A percentile compares a stretch with the other conserved stretches of the same genome.
Conservation (phyloP, 164 flowering plant species). For the Stephania yunnanensis region DNA sequence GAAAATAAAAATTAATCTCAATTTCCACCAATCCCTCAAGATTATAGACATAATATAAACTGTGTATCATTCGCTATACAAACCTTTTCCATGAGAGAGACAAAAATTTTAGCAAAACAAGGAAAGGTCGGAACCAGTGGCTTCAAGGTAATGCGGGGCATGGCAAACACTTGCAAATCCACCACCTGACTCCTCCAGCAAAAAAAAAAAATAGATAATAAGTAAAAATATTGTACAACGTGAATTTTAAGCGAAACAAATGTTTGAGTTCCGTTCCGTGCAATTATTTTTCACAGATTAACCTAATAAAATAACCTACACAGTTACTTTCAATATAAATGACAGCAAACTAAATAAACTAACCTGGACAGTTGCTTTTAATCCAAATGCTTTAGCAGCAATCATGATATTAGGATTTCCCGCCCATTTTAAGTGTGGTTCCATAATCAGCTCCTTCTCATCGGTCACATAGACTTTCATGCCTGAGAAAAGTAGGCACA, state of each 20-base stretch:
- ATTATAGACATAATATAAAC: background rate
- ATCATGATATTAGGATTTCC: conserved; percentile 82
- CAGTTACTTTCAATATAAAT: conserved; percentile 72
- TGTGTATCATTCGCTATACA: background rate
- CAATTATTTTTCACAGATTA: background rate
- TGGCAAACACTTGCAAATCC: conserved; percentile 93
- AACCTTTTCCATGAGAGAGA: conserved; percentile 97
- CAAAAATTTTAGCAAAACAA: conserved; percentile 78
- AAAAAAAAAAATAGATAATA: conserved; percentile 6
- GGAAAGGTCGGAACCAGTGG: conserved; percentile 92
- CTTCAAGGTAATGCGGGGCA: conserved; percentile 88
- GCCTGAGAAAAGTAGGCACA: conserved; percentile 35
- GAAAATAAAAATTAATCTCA: background rate
- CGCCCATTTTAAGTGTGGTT: conserved; percentile 87
- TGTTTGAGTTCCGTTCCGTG: background rate
- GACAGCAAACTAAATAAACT: conserved; percentile 25
- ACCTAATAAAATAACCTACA: conserved; percentile 22
- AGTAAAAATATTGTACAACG: background rate
- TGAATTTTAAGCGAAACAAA: background rate
- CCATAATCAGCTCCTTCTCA: conserved; percentile 97
- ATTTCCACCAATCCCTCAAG: background rate
- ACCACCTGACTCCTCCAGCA: conserved; percentile 51
- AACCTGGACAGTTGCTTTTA: conserved; percentile 59
- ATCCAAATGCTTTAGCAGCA: conserved; percentile 83
- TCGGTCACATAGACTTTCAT: conserved; percentile 90